These are phyloP conservation scores for Talaromyces sp. DNA, from an alignment of 2,329 filamentous ascomycete genomes.

Conservation along the genomic window DNA sequence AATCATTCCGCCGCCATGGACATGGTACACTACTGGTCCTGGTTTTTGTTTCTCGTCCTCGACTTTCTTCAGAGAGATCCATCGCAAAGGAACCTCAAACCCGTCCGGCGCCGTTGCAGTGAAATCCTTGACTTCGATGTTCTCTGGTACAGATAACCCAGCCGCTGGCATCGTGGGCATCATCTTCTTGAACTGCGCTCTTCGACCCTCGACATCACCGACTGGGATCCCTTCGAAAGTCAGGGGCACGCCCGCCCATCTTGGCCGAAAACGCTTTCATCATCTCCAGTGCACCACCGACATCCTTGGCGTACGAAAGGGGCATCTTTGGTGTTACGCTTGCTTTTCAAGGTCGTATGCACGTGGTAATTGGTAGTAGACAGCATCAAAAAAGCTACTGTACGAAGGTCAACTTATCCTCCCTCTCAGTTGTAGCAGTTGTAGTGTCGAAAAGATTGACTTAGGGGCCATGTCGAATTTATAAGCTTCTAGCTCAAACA, in stretches of 20 bases:
- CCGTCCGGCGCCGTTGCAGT: not conserved
- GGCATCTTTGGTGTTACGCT: not conserved
- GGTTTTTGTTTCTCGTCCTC: not conserved
- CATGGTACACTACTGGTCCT: not conserved
- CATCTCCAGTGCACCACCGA: not conserved
- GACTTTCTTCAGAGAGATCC: not conserved
- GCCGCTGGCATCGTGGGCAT: not conserved
- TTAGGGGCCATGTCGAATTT: not conserved
- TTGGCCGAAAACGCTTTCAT: not conserved
- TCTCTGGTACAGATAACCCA: not conserved
- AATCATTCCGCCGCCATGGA: conserved; percentile 5
- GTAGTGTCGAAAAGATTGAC: not conserved
- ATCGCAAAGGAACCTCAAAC: not conserved
- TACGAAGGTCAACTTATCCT: not conserved
- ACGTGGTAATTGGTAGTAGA: not conserved
- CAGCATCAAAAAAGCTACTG: not conserved
- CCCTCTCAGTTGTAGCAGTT: not conserved
- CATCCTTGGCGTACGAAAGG: conserved; percentile 1
- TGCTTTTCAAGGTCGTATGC: not conserved
- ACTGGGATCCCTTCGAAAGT: not conserved
- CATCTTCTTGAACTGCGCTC: not conserved
- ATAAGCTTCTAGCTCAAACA: not conserved
- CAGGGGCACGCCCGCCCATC: not conserved
- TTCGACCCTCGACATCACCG: not conserved
- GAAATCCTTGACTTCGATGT: not conserved